Percentiles rank a stretch among this genome's conserved stretches.
Conservation (phyloP, 345 rosid genomes). For the Pistacia atlantica region DNA sequence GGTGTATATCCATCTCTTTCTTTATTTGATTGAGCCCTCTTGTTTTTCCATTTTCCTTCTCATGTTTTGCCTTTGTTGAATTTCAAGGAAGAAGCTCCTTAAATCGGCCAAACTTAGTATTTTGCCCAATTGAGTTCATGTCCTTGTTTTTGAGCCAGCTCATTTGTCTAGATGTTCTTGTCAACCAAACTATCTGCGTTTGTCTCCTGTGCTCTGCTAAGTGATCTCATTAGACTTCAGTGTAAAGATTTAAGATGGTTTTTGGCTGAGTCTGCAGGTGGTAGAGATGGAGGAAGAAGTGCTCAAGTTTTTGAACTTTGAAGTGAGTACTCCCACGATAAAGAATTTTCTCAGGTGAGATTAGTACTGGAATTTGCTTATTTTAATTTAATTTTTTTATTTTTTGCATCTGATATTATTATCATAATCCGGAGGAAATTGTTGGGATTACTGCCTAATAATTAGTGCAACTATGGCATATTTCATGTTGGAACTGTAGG, state of each 20-base stretch:
- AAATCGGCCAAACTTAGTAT: neutral
- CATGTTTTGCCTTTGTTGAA: neutral
- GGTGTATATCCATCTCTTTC: slow-evolving; percentile 21
- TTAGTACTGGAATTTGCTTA: neutral
- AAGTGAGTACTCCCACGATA: slow-evolving; percentile 60
- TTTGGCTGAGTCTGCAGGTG: slow-evolving; percentile 39
- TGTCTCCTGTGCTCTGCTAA: neutral
- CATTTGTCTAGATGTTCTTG: slow-evolving; percentile 2
- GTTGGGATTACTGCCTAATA: neutral
- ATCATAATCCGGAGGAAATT: neutral
- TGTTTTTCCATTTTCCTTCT: neutral
- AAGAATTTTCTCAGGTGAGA: slow-evolving; percentile 58
- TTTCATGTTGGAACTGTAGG: slow-evolving; percentile 37
- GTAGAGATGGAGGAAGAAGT: slow-evolving; percentile 61
- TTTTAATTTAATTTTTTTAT: neutral
- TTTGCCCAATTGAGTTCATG: neutral
- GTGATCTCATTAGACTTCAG: neutral
- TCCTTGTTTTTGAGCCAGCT: neutral
- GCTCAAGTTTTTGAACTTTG: slow-evolving; percentile 54
- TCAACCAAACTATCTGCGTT: neutral
- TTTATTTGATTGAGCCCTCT: neutral
- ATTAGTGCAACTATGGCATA: neutral
- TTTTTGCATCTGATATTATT: neutral
- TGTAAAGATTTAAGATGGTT: slow-evolving; percentile 9
- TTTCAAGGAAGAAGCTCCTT: neutral